Percentiles rank a stretch among this genome's conserved stretches.
These are phyloP conservation scores for Boechera divaricarpa DNA, from an alignment of 345 rosid genomes.

Conservation along the genomic window DNA sequence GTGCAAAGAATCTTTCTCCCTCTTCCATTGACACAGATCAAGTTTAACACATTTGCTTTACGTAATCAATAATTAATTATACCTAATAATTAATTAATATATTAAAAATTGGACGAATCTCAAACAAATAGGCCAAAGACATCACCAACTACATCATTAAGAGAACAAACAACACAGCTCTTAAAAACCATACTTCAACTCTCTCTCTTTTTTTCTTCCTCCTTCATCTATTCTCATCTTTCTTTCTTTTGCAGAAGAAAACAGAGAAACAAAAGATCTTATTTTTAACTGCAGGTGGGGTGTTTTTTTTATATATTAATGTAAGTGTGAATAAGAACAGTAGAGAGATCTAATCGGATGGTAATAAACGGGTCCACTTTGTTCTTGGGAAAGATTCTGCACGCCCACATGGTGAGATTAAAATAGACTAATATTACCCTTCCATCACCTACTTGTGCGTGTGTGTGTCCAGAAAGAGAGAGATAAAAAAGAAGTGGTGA, in stretches of 20 bases:
- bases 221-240: not conserved
- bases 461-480: conserved; percentile 22
- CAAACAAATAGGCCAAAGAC: conserved; percentile 24
- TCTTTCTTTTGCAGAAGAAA: conserved; percentile 32
- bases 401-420: conserved; percentile 49
- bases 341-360: conserved; percentile 44
- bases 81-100: conserved; percentile 10
- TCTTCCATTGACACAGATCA: conserved; percentile 35
- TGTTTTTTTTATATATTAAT: not conserved
- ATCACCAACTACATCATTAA: conserved; percentile 46
- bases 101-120: conserved; percentile 37
- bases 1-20: conserved; percentile 48
- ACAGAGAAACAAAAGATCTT: conserved; percentile 35
- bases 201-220: not conserved
- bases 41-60: conserved; percentile 40
- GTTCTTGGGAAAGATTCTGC: conserved; percentile 53
- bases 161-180: conserved; percentile 34
- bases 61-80: conserved; percentile 41
- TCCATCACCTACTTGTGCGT: conserved; percentile 43
- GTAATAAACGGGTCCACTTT: conserved; percentile 46
- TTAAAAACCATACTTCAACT: conserved; percentile 13
- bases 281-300: conserved; percentile 13
- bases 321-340: conserved; percentile 35
- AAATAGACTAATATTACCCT: conserved; percentile 40
- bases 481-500: conserved; percentile 35